phyloP scores from a whole-genome alignment of 192 early-diverging fungal genomes.

The Dissophora globulifera region DNA sequence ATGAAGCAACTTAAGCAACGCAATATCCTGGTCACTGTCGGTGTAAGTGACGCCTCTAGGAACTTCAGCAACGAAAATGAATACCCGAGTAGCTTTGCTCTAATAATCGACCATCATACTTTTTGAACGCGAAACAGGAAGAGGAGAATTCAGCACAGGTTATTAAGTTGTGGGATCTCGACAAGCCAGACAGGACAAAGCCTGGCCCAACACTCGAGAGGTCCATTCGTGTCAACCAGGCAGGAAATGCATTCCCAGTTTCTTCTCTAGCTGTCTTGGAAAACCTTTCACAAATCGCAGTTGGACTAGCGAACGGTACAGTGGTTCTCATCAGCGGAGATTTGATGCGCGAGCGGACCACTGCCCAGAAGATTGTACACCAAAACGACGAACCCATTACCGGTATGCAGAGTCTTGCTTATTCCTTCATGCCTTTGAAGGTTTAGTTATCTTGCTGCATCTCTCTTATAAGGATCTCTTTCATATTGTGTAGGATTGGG shows the following conservation, averaged over 20 bases:
- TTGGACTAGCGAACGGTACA: constrained; percentile 93
- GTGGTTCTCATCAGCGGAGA: constrained; percentile 88
- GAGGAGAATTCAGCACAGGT: constrained; percentile 62
- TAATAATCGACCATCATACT: neutral
- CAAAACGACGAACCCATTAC: constrained; percentile 88
- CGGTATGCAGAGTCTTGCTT: constrained; percentile 53
- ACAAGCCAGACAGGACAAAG: constrained; percentile 64
- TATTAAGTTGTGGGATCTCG: constrained; percentile 87
- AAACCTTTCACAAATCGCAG: constrained; percentile 86
- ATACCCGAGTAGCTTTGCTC: no score
- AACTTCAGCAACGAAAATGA: no score
- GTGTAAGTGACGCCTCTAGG: no score
- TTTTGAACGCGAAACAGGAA: constrained; percentile 50
- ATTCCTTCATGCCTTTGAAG: constrained; percentile 46
- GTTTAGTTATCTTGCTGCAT: neutral
- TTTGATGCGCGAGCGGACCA: constrained; percentile 78
- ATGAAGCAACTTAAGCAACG: constrained; percentile 82
- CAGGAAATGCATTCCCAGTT: constrained; percentile 73
- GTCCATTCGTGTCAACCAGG: constrained; percentile 74
- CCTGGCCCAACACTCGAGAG: constrained; percentile 66
- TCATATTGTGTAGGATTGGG: constrained; percentile 67
- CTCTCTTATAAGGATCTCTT: neutral
- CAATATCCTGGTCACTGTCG: constrained; percentile 83
- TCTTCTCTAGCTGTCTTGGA: constrained; percentile 80
- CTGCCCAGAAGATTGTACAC: constrained; percentile 84